Conservation (phyloP, 192 early-diverging fungal species). For the Gonapodya sp. region DNA sequence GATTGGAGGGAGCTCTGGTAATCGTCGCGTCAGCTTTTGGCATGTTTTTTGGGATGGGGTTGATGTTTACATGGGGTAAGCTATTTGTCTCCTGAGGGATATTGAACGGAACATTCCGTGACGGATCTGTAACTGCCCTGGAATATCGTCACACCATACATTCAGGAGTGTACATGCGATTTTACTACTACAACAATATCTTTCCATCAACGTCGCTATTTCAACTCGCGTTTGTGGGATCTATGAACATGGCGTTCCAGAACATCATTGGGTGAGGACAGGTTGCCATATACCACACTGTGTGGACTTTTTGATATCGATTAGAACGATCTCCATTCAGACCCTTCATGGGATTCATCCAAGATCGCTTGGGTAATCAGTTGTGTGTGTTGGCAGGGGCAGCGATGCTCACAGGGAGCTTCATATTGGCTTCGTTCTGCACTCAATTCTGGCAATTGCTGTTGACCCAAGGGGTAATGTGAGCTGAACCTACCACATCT, state of each 20-base stretch:
- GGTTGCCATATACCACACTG: too few relatives aligned
- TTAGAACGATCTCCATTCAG: too few relatives aligned
- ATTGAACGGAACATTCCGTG: background rate
- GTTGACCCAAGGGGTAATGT: slow-evolving; percentile 35
- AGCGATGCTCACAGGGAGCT: slow-evolving; percentile 32
- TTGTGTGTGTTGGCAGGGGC: slow-evolving; percentile 25
- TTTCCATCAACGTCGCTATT: background rate
- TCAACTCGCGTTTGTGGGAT: slow-evolving; percentile 1
- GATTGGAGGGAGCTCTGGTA: background rate
- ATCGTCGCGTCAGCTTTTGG: background rate
- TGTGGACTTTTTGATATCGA: too few relatives aligned
- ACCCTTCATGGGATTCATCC: background rate
- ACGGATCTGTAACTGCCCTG: too few relatives aligned
- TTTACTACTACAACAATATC: slow-evolving; percentile 17
- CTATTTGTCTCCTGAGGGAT: background rate
- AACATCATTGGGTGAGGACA: background rate
- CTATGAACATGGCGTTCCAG: slow-evolving; percentile 1
- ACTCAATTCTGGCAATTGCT: slow-evolving; percentile 26
- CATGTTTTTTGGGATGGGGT: slow-evolving; percentile 1
- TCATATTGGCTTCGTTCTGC: slow-evolving; percentile 46
- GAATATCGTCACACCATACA: too few relatives aligned
- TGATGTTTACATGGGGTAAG: background rate
- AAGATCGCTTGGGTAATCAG: background rate
- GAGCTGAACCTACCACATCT: too few relatives aligned
- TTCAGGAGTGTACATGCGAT: slow-evolving; percentile 30